Base-by-base conservation (phyloP, 2,329 filamentous ascomycete species). In the Clonostachys byssicola region DNA sequence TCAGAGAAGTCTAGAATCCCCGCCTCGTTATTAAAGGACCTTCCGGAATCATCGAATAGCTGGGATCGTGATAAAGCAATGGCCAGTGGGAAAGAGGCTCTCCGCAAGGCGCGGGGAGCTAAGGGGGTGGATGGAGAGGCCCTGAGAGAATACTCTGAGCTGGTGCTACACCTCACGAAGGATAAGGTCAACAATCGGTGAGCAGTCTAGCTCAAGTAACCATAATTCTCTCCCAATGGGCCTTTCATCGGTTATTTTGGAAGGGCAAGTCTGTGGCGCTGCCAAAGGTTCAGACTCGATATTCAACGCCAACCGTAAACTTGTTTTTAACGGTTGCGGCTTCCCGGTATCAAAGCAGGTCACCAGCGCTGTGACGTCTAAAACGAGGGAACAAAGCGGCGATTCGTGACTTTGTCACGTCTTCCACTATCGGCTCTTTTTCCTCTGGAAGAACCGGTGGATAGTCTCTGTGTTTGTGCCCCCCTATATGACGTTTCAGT, bases 31-130 rank as follows among this genome's bases (percentile, higher is more conserved):
- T 60, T 64, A 48, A 62, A 60, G 39, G 64, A 61, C 8, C 49
- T 63, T 3, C 55, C 59, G 4, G 66, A 67, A 9, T 39, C 47
- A 13, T 44, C 41, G 61, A 18, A 68, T 48, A 62, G 67, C 43
- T 87, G 83, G 83, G 79, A 76, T 18, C 68, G 71, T 41, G 80
- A 85, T 44, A 68, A 76, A 6, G 83, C 82, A 7, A 69, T 83
- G 43, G 68, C 74, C 46, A 74, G 74, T 17, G 83, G 80, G 2
- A 74, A 79, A 41, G 68, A 74, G 17, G 74, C 73, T 13, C 63
- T 86, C 49, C 73, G 74, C 40, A 70, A 63, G 46, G 75, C 77
- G 34, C 70, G 77, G 48, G 66, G 68, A 34, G 69, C 72, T 33
- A 69, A 73, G 2, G 71, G 74, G n/a, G 72, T 76, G 53, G 75